A percentile compares a stretch with the other conserved stretches of the same genome.
Evolutionary conservation across 2,329 filamentous ascomycete genomes (phyloP).

Genomic region (Aureobasidium sp.): DNA sequence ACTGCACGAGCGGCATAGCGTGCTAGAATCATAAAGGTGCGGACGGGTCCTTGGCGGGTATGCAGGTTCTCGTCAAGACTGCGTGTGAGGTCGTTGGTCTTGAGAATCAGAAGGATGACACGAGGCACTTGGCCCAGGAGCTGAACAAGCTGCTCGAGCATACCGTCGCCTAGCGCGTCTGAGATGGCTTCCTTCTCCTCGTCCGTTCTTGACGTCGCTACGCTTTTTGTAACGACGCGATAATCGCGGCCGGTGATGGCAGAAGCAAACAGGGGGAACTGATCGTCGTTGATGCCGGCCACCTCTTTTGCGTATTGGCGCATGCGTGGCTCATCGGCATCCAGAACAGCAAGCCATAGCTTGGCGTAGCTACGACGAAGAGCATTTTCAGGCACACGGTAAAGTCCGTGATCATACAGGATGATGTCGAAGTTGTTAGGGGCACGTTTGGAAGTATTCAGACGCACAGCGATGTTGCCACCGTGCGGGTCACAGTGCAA

Average conservation of each 20-base stretch:
- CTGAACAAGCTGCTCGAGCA: constrained; percentile 80
- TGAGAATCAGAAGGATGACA: constrained; percentile 89
- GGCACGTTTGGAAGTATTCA: constrained; percentile 52
- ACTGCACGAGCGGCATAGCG: constrained; percentile 54
- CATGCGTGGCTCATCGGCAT: constrained; percentile 79
- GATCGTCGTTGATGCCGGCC: constrained; percentile 76
- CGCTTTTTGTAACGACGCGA: constrained; percentile 55
- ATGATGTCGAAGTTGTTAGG: constrained; percentile 84
- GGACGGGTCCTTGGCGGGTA: constrained; percentile 54
- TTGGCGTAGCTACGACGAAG: constrained; percentile 85
- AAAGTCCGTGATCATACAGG: constrained; percentile 93
- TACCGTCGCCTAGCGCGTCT: constrained; percentile 72
- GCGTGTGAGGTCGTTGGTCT: constrained; percentile 93
- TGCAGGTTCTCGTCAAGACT: constrained; percentile 86
- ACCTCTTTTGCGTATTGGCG: constrained; percentile 81
- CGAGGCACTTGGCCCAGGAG: constrained; percentile 81
- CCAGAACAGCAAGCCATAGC: constrained; percentile 92
- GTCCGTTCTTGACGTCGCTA: constrained; percentile 52
- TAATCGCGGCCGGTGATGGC: constrained; percentile 95
- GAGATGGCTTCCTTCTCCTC: constrained; percentile 84
- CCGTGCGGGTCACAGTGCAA: constrained; percentile 96
- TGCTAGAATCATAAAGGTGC: constrained; percentile 56
- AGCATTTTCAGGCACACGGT: constrained; percentile 75
- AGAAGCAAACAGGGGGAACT: constrained; percentile 90
- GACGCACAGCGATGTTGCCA: constrained; percentile 86